Percentiles rank a stretch among this genome's conserved stretches.
Evolutionary conservation across 2,329 filamentous ascomycete genomes (phyloP).

Genomic region (Shiraia sp.): DNA sequence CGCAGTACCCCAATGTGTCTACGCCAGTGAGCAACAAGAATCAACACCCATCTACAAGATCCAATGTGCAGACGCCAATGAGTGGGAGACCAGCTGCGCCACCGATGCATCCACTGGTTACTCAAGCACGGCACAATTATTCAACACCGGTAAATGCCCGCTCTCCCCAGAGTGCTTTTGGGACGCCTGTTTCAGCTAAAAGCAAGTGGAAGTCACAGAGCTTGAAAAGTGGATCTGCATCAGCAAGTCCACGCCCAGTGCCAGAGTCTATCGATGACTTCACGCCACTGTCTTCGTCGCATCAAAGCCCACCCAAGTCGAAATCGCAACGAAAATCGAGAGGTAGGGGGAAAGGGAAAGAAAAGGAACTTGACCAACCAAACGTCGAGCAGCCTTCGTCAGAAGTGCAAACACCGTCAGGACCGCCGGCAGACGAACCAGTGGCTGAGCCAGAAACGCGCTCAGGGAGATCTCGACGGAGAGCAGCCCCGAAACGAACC

Average conservation of each 20-base stretch:
- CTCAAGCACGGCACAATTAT: constrained; percentile 25
- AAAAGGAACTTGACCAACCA: constrained; percentile 21
- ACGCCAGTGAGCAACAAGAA: constrained; percentile 32
- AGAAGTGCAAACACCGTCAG: constrained; percentile 15
- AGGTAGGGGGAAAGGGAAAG: constrained; percentile 31
- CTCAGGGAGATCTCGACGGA: constrained; percentile 37
- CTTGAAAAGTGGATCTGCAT: constrained; percentile 15
- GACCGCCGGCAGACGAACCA: constrained; percentile 27
- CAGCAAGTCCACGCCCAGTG: constrained; percentile 27
- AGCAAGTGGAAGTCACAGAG: constrained; percentile 34
- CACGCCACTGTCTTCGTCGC: constrained; percentile 15
- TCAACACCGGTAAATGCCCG: constrained; percentile 31
- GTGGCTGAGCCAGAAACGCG: constrained; percentile 31
- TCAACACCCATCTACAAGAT: constrained; percentile 4
- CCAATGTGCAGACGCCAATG: constrained; percentile 18
- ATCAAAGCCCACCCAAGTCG: constrained; percentile 22
- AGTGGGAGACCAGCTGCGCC: constrained; percentile 18
- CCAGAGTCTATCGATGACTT: constrained; percentile 36
- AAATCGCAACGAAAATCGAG: constrained; percentile 31
- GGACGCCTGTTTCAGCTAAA: constrained; percentile 36
- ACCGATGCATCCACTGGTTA: constrained; percentile 28
- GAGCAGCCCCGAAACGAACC: constrained; percentile 29
- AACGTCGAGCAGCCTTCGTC: constrained; percentile 12
- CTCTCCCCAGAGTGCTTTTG: constrained; percentile 29
- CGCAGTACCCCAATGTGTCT: constrained; percentile 32